These are phyloP conservation scores for Aspergillus pseudoterreus DNA, from an alignment of 2,329 filamentous ascomycete species.

Conservation along the genomic window DNA sequence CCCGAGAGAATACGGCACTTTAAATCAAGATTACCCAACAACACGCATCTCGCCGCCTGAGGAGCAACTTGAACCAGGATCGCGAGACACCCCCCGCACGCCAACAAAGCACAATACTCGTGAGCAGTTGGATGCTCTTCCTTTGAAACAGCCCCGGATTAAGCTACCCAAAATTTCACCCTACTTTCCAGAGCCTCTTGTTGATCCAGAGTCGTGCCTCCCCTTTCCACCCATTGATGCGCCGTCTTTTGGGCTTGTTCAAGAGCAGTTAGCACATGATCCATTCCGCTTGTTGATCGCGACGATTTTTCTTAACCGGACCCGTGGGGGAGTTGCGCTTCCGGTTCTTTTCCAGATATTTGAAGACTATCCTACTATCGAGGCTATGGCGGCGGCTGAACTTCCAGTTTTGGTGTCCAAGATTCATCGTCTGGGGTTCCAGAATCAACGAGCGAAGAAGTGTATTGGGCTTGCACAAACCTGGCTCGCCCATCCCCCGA, in stretches of 20 bases:
- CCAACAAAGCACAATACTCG: conserved; percentile 5
- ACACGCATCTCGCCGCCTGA: not conserved
- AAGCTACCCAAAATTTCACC: conserved; percentile 36
- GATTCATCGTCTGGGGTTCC: conserved; percentile 69
- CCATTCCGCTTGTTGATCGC: conserved; percentile 80
- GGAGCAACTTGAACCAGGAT: not conserved
- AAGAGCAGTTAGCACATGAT: conserved; percentile 70
- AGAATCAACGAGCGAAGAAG: conserved; percentile 61
- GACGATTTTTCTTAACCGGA: conserved; percentile 81
- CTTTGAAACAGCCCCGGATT: conserved; percentile 11
- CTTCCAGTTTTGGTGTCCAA: conserved; percentile 55
- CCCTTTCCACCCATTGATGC: conserved; percentile 65
- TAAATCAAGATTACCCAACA: conserved; percentile 4
- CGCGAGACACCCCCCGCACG: conserved; percentile 1
- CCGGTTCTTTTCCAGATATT: conserved; percentile 71
- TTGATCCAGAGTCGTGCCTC: conserved; percentile 42
- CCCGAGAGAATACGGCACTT: conserved; percentile 25
- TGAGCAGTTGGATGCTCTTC: conserved; percentile 6
- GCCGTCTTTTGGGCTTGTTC: conserved; percentile 70
- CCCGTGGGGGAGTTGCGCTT: conserved; percentile 68
- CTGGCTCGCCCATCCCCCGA: conserved; percentile 65
- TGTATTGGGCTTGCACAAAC: conserved; percentile 67
- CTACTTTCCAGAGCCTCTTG: conserved; percentile 37
- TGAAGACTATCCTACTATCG: conserved; percentile 63
- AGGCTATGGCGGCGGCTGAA: conserved; percentile 57